Evolutionary conservation across 2,329 filamentous ascomycete genomes (phyloP), one percentile per base, ranked within the genome.

Genomic region (Emmonsiellopsis sp.): DNA sequence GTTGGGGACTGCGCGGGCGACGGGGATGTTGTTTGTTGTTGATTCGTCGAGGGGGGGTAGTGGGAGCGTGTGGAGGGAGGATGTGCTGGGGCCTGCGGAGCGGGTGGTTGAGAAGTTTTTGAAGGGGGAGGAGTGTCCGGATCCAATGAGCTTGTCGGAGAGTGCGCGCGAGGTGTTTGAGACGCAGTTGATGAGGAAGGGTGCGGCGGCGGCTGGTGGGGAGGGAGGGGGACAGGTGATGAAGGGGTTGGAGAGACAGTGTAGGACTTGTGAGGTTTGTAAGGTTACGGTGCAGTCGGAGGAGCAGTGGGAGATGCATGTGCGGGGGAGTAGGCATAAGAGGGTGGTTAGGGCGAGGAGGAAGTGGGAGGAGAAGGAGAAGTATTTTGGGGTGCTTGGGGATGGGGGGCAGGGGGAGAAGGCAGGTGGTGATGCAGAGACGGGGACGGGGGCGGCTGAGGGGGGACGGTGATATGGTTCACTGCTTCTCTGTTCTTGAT

Each of bases 1-100:
- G 1, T 72, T 93, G 32, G 75, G 73, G 39, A 77, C 81, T 14
- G 75, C 80, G 37, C 75, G 71, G 2, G 70, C 76, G 13, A 69
- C 74, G 49, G 68, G 79, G 21, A 80, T 74, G 37, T 73, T 96
- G 1, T 97, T 87, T 65, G 71, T 97, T 2, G 71, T 97, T 1
- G 88, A 98, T 69, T 87, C 87, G 57, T 89, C 86, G 2, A 77
- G 14, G 11, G 46, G n/a, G 34, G n/a, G 7, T 4, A 47, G 93
- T 59, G 73, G 84, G 2, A 63, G 74, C 0, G 63, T 70, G 1
- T 96, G 88, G 77, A 61, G 76, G 0, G 65, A 75, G 0, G 72
- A 77, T n/a, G 88, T 96, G 2, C 76, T 82, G 1, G 69, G 75
- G 2, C 83, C 83, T 2, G 90, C 88, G 0, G 71, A 80, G 1